Conservation (phyloP, 371 early-diverging fungal genomes). For the Funneliformis caledonium region DNA sequence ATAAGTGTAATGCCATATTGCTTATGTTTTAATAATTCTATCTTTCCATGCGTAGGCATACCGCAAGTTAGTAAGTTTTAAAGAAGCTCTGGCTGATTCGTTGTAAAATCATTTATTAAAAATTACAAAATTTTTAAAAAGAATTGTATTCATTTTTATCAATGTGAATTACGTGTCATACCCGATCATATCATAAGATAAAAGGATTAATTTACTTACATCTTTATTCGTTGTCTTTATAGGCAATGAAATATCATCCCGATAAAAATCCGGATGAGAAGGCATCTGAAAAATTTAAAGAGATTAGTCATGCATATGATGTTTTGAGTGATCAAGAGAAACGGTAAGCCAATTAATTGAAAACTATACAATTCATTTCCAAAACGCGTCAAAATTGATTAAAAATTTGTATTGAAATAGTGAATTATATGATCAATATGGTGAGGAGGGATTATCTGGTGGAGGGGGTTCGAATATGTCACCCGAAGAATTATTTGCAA, state of each 20-base stretch:
- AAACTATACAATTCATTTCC: conserved; percentile 49
- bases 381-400: conserved; percentile 89
- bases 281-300: conserved; percentile 44
- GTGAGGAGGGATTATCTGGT: conserved; percentile 70
- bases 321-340: conserved; percentile 70
- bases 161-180: too few relatives aligned
- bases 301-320: conserved; percentile 66
- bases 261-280: conserved; percentile 74
- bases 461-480: conserved; percentile 70
- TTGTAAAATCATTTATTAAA: background rate
- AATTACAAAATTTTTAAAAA: too few relatives aligned
- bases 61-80: conserved; percentile 67
- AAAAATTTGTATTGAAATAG: conserved; percentile 53
- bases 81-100: background rate
- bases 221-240: background rate
- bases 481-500: conserved; percentile 88
- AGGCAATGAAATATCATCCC: conserved; percentile 96
- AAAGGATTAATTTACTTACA: background rate
- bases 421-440: conserved; percentile 77
- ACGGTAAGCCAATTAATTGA: conserved; percentile 50
- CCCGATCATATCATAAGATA: too few relatives aligned
- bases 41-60: conserved; percentile 63
- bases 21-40: background rate
- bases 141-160: too few relatives aligned
- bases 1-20: background rate